These are phyloP conservation scores for Aphanomyces cochlioides DNA, from an alignment of 352 stramenopile species.

Conservation along the genomic window DNA sequence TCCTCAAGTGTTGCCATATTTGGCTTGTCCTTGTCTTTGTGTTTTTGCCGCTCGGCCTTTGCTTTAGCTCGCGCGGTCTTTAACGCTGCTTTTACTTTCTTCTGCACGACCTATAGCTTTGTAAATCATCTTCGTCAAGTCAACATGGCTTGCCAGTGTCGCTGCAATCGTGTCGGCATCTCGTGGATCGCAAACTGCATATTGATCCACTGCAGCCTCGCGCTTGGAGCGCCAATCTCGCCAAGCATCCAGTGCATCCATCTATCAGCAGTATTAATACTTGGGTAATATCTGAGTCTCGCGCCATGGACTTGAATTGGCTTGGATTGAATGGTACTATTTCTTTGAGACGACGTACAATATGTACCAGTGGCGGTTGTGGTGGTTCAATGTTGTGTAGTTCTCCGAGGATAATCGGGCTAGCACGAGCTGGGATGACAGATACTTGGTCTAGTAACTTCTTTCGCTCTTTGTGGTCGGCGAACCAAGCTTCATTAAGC, in stretches of 20 bases:
- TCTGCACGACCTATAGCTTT: constrained; percentile 48
- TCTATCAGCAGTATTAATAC: constrained; percentile 35
- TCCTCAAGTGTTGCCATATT: constrained; percentile 72
- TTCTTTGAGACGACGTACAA: constrained; percentile 48
- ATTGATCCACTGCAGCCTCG: constrained; percentile 61
- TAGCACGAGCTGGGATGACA: constrained; percentile 38
- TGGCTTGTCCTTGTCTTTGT: constrained; percentile 22
- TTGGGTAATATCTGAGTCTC: neutral
- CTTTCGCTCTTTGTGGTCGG: constrained; percentile 43
- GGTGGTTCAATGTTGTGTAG: constrained; percentile 33
- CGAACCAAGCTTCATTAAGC: constrained; percentile 34
- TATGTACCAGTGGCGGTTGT: constrained; percentile 39
- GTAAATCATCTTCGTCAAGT: constrained; percentile 11
- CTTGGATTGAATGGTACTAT: constrained; percentile 40
- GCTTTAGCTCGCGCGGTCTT: constrained; percentile 59
- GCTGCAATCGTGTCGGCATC: constrained; percentile 43
- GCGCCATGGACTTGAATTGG: constrained; percentile 18
- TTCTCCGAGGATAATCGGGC: constrained; percentile 30
- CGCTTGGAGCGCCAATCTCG: constrained; percentile 47
- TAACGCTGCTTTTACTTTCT: constrained; percentile 62
- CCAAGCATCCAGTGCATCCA: constrained; percentile 48
- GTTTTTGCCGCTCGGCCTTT: constrained; percentile 55
- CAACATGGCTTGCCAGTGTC: neutral
- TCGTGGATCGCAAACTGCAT: constrained; percentile 58
- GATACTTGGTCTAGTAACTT: constrained; percentile 39